Evolutionary conservation across 1,284 basidiomycete species (phyloP).

Genomic region (Tausonia pullulans): DNA sequence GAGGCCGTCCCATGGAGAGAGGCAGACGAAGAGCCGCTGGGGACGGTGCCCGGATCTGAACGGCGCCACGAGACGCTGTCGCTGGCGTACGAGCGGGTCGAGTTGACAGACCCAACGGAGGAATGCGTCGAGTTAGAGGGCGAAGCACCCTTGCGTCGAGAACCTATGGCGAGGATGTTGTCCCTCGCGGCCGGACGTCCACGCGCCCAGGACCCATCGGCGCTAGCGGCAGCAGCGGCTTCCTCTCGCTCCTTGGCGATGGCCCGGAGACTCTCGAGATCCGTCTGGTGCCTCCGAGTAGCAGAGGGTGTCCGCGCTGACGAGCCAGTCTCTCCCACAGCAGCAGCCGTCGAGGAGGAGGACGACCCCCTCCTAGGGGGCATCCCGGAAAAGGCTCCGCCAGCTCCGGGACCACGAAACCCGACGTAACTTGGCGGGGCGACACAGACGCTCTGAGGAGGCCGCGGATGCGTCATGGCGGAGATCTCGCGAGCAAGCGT

Average conservation of each 20-base stretch:
- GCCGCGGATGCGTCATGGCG: constrained; percentile 10
- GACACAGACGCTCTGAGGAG: constrained; percentile 6
- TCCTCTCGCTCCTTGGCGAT: constrained; percentile 5
- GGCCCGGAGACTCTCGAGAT: constrained; percentile 2
- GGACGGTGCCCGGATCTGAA: neutral
- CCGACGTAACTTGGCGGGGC: constrained; percentile 4
- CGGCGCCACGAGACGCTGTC: constrained; percentile 8
- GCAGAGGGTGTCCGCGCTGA: neutral
- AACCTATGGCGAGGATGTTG: neutral
- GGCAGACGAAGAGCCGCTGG: neutral
- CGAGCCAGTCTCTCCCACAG: neutral
- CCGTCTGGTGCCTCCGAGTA: neutral
- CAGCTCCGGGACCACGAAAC: neutral
- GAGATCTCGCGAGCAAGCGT: constrained; percentile 64
- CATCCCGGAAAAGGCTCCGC: neutral
- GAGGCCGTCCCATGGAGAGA: neutral
- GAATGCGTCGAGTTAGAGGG: constrained; percentile 12
- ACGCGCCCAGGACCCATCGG: neutral
- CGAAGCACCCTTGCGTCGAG: neutral
- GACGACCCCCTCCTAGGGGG: neutral
- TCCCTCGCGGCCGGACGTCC: neutral
- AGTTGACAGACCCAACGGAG: constrained; percentile 3
- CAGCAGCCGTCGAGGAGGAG: neutral
- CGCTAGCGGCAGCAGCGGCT: neutral
- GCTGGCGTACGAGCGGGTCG: neutral